phyloP scores from a whole-genome alignment of 306 rosid species.

The Senna siamea region DNA sequence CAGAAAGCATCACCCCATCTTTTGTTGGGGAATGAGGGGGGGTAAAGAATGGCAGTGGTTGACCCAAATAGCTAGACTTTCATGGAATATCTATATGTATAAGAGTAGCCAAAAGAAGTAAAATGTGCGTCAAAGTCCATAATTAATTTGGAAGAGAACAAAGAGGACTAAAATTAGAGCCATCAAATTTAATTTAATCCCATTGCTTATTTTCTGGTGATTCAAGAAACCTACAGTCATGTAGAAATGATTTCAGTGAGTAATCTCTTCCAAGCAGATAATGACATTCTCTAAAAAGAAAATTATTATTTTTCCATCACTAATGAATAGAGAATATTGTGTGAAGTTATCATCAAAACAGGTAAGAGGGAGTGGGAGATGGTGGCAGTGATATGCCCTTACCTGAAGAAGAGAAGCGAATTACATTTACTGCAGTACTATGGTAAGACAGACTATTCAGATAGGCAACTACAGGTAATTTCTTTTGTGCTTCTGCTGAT shows the following conservation, averaged over 20 bases:
- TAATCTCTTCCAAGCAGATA: not conserved
- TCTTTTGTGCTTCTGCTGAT: slow-evolving; percentile 58
- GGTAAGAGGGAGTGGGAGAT: not conserved
- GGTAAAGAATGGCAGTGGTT: slow-evolving; percentile 6
- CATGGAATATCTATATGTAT: not conserved
- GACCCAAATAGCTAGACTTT: not conserved
- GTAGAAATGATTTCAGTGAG: not conserved
- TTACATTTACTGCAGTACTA: slow-evolving; percentile 75
- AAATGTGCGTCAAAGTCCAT: not conserved
- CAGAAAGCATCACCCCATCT: slow-evolving; percentile 1
- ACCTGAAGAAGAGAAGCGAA: slow-evolving; percentile 91
- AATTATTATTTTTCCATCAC: not conserved
- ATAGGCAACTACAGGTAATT: slow-evolving; percentile 70
- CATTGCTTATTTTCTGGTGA: not conserved
- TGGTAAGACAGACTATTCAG: slow-evolving; percentile 73
- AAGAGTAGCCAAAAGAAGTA: not conserved
- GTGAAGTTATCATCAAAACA: not conserved
- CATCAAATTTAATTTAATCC: slow-evolving; percentile 3
- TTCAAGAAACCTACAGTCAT: not conserved
- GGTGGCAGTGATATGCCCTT: slow-evolving; percentile 13
- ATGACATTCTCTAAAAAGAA: not conserved
- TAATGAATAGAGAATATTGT: not conserved
- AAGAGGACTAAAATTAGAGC: not conserved
- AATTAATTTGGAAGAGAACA: not conserved
- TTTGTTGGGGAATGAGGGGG: not conserved